Base-by-base conservation (phyloP, 192 early-diverging fungal species). In the Haplosporangium gracile region DNA sequence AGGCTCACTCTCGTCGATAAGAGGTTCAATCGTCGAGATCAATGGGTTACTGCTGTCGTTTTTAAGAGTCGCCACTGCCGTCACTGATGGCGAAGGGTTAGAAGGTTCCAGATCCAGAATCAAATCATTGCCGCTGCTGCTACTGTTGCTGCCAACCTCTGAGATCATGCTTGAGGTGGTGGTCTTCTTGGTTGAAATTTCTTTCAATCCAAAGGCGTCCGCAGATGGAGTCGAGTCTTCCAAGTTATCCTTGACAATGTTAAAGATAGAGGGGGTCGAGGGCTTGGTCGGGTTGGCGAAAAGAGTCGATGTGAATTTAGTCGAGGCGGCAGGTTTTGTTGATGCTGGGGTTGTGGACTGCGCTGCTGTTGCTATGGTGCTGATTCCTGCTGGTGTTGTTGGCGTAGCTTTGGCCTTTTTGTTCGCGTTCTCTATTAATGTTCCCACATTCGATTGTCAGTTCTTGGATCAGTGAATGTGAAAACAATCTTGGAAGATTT, bases 221-320 rank as follows among this genome's bases (percentile, higher is more conserved):
- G 63, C 7, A 8, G 72, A 34, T 26, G 51, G 24, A 38, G 70
- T 51, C 69, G 32, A 51, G 7, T 80, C 76, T 9, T 74, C 77
- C 5, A 80, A 70, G 20, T 60, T 74, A 7, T 73, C 55, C 32
- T 82, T 75, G 42, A 75, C 51, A 51, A 90, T 78, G 42, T 92
- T 83, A 43, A 90, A 89, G 38, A 92, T 92, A 7, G 89, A 78
- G 15, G 89, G 87, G 13, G 79, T 82, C 43, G 79, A 60, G 22
- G 70, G 57, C 39, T 75, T 24, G 11, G 55, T 32, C 5, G 53
- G 80, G 53, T 24, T 82, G 36, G 60, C 79, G 26, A 76, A 36
- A 20, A 72, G 69, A 0, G 78, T 60, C 20, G 83, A 80, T 15
- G 60, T 72, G 47, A 76, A 80, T 8, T 69, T 68, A 1, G 78